Base-by-base conservation (phyloP, 352 stramenopile species). In the Phytophthora cactorum region DNA sequence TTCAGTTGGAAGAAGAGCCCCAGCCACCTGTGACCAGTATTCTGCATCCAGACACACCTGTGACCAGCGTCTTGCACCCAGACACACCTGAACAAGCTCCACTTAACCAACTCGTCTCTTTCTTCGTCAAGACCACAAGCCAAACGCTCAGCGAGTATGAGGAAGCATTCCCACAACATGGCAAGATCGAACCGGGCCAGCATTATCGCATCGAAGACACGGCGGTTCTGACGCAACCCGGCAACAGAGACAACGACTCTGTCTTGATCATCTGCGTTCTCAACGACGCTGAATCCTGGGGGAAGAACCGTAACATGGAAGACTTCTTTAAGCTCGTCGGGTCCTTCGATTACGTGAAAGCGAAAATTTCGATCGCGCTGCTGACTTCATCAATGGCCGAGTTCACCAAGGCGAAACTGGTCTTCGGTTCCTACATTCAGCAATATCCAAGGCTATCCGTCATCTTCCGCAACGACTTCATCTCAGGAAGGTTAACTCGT, bases 391-490 rank as follows among this genome's bases (percentile, higher is more conserved):
- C 49, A 8, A 11, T 50, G 3, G 27, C 62, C 22, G 78, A 86
- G 45, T 84, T 75, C 47, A 5, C 22, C 4, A 70, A 50, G 31
- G 45, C 76, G 5, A 69, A 70, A 41, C 1, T 29, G 0, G n/a
- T 67, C n/a, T 74, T 77, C 36, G 27, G 46, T 1, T 5, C 3
- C 0, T 55, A 73, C 27, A 71, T 82, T 14, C 32, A 52, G 15
- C 14, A 68, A 4, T 79, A 68, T 36, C 57, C 68, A 5, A 46
- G 60, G 36, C 60, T 83, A 15, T 71, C 74, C 3, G 32, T 81
- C 3, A 64, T 82, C 9, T 79, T 76, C 29, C 77, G 77, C 7
- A 73, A 81, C 32, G 78, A 82, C 34, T 82, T 84, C 45, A 45
- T 53, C 1, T 31, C 56, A 29, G 29, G 53, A 2, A 56, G 46